Evolutionary conservation across 805 yeast genomes (phyloP).

Genomic region (Candida cerambycidarum): DNA sequence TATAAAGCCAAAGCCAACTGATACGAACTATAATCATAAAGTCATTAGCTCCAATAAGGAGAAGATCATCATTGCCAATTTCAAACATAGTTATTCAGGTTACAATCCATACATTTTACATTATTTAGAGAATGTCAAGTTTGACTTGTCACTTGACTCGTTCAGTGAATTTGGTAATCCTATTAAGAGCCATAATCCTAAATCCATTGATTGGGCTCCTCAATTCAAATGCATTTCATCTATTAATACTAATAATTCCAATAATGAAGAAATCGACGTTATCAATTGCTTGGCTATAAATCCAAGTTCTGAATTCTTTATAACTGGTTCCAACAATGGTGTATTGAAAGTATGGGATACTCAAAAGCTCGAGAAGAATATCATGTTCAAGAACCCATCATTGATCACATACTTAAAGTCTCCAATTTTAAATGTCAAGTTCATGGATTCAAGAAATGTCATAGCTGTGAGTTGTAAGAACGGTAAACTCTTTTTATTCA

Average conservation of each 20-base stretch:
- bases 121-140: slow-evolving; percentile 51
- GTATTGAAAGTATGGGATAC: slow-evolving; percentile 77
- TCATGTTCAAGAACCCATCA: slow-evolving; percentile 47
- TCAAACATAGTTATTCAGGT: slow-evolving; percentile 66
- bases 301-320: slow-evolving; percentile 62
- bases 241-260: slow-evolving; percentile 21
- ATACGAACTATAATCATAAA: slow-evolving; percentile 30
- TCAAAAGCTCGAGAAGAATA: slow-evolving; percentile 59
- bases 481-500: slow-evolving; percentile 43
- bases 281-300: slow-evolving; percentile 60
- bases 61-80: slow-evolving; percentile 31
- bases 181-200: slow-evolving; percentile 13
- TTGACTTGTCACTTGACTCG: slow-evolving; percentile 58
- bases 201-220: slow-evolving; percentile 11
- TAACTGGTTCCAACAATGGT: slow-evolving; percentile 80
- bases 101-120: slow-evolving; percentile 59
- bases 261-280: slow-evolving; percentile 47
- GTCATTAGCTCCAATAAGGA: slow-evolving; percentile 33
- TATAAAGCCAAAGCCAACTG: not conserved
- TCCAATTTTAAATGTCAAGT: slow-evolving; percentile 48
- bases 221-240: slow-evolving; percentile 7
- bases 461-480: slow-evolving; percentile 55
- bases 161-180: slow-evolving; percentile 65
- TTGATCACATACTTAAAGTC: slow-evolving; percentile 49
- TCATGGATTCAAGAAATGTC: slow-evolving; percentile 55